Conservation (phyloP, 192 early-diverging fungal species). For the Umbelopsis vinacea region DNA sequence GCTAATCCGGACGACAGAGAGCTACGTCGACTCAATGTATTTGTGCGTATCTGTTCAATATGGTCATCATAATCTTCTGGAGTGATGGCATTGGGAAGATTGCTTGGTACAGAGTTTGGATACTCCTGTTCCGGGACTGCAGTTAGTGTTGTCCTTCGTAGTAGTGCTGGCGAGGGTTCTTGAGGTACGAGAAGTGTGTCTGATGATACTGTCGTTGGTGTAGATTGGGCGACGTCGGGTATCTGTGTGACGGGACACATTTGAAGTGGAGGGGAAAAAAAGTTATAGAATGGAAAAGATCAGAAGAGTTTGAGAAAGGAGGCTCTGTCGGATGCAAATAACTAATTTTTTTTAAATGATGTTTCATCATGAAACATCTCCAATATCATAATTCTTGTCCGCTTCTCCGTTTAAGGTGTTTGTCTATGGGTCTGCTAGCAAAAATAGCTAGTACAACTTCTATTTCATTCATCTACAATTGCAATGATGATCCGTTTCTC, state of each 20-base stretch:
- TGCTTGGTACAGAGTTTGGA: neutral
- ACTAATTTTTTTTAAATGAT: neutral
- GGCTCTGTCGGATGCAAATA: neutral
- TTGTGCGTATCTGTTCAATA: neutral
- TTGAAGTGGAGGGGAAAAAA: neutral
- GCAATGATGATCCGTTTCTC: neutral
- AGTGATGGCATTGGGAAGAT: neutral
- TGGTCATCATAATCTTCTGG: neutral
- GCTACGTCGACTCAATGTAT: neutral
- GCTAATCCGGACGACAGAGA: neutral
- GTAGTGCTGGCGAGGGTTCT: neutral
- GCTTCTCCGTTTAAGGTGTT: too few relatives aligned
- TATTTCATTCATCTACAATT: neutral
- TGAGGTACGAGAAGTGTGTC: too few relatives aligned
- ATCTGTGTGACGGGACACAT: neutral
- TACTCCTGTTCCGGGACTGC: neutral
- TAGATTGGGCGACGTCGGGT: too few relatives aligned
- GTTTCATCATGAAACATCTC: constrained; percentile 9
- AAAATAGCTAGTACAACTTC: too few relatives aligned
- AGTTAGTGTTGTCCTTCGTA: neutral
- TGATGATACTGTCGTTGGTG: too few relatives aligned
- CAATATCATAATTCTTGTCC: neutral
- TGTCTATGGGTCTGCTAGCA: too few relatives aligned
- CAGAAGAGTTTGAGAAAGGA: too few relatives aligned
- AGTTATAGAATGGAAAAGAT: too few relatives aligned